These are phyloP conservation scores for Wallacemonas sp. DNA, from an alignment of 208 protist species.

Conservation along the genomic window DNA sequence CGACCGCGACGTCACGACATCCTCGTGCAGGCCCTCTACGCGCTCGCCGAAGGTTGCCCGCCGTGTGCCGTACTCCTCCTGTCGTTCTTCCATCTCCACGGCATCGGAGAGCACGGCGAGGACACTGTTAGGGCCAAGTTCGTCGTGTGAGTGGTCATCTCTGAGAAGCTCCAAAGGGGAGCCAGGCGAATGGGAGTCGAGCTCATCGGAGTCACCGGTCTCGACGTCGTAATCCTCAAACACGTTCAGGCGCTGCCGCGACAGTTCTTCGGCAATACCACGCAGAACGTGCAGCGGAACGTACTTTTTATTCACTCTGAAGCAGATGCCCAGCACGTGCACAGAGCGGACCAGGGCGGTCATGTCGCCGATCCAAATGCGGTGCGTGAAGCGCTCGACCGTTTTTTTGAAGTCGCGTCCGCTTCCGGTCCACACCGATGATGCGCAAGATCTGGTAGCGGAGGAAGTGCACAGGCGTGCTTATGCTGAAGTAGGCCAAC, in stretches of 20 bases:
- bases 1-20: not conserved
- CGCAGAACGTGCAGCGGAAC: conserved; percentile 79
- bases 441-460: conserved; percentile 54
- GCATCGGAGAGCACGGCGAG: not conserved
- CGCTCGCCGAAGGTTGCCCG: not conserved
- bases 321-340: conserved; percentile 71
- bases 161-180: not conserved
- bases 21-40: not conserved
- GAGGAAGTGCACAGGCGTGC: conserved; percentile 62
- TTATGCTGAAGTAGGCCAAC: conserved; percentile 72
- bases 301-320: conserved; percentile 84
- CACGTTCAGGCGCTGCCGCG: conserved; percentile 1
- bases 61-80: not conserved
- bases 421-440: conserved; percentile 28
- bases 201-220: not conserved
- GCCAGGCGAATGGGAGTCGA: not conserved
- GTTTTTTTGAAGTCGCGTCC: conserved; percentile 20
- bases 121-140: not conserved
- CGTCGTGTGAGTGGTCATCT: not conserved
- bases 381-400: conserved; percentile 34
- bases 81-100: not conserved
- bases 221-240: conserved; percentile 1
- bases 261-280: conserved; percentile 51
- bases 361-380: conserved; percentile 73
- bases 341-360: conserved; percentile 52